Evolutionary conservation across 345 rosid genomes (phyloP).

Genomic region (Anastatica hierochuntica): DNA sequence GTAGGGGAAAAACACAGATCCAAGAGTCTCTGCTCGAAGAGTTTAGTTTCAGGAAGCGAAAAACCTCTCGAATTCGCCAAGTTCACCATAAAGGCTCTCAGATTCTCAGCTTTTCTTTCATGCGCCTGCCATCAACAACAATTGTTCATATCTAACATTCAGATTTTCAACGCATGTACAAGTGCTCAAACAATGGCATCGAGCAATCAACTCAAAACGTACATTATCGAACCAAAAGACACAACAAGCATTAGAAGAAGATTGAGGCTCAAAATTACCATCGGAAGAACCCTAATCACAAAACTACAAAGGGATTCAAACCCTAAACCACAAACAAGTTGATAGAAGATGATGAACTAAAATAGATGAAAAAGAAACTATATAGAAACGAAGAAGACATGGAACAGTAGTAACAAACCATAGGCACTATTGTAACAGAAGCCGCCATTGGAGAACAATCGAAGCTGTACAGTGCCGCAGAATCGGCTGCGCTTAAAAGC

Average conservation of each 20-base stretch:
- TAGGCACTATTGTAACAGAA: conserved; percentile 3
- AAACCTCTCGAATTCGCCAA: conserved; percentile 17
- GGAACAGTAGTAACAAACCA: conserved; percentile 4
- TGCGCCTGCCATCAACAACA: conserved; percentile 9
- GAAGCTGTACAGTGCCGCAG: neutral
- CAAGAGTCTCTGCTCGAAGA: conserved; percentile 14
- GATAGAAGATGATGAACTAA: neutral
- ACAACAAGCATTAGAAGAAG: neutral
- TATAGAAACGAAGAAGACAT: neutral
- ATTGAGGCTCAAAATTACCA: too few species aligned
- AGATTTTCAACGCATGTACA: neutral
- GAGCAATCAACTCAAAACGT: neutral
- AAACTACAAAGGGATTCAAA: conserved; percentile 1
- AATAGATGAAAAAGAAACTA: neutral
- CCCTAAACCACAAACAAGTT: conserved; percentile 12
- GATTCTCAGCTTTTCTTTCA: conserved; percentile 20
- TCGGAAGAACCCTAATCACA: too few species aligned
- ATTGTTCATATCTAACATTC: too few species aligned
- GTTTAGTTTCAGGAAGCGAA: conserved; percentile 16
- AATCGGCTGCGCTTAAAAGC: conserved; percentile 10
- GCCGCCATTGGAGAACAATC: conserved; percentile 19
- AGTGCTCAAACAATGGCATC: neutral
- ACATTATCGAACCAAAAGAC: neutral
- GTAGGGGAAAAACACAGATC: conserved; percentile 13
- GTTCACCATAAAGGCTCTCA: conserved; percentile 22